Base-by-base conservation (phyloP, 768 basidiomycete genomes). In the Lactarius sanguifluus region DNA sequence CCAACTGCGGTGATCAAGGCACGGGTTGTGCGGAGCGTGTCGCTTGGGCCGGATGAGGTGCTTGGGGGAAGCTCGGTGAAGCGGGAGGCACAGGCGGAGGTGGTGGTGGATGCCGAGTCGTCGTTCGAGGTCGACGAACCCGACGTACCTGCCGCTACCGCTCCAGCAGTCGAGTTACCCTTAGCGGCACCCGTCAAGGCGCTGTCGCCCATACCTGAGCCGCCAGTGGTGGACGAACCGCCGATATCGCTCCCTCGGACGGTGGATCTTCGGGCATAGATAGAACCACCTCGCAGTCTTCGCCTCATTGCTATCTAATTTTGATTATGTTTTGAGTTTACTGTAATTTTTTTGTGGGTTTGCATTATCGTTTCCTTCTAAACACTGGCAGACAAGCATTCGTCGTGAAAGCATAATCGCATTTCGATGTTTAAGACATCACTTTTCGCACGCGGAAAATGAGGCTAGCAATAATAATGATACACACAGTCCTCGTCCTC, bases 181-280 rank as follows among this genome's bases (percentile, higher is more conserved):
- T 59, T 43, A 20, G 12, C 57, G 45, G 56, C 30, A 47, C 23
- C 64, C 38, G 43, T 50, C 36, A 54, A 65, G 36, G n/a, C 58
- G 41, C 16, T 69, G 57, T 13, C 69, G 60, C 58, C 50, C 15
- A 38, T 50, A 47, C 55, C 65, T 23, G 47, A 66, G 36, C 20
- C 61, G 25, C 65, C 56, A 3, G 41, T 25, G 61, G 61, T 69
- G 54, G 65, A 71, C 66, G 64, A 70, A 65, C 68, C 66, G 20
- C 69, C 67, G 41, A 64, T 68, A 58, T 69, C 73, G 2, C 65
- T 64, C 9, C 34, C 71, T 8, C 63, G 66, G 57, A 59, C 69
- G 41, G 69, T 73, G 50, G 73, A 72, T 65, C 65, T 73, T 41
- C 73, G 67, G 59, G 73, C 75, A 70, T 80, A 63, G 64, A 58